phyloP scores from a whole-genome alignment of 495 filamentous ascomycete genomes.

The Penicillium salamii region DNA sequence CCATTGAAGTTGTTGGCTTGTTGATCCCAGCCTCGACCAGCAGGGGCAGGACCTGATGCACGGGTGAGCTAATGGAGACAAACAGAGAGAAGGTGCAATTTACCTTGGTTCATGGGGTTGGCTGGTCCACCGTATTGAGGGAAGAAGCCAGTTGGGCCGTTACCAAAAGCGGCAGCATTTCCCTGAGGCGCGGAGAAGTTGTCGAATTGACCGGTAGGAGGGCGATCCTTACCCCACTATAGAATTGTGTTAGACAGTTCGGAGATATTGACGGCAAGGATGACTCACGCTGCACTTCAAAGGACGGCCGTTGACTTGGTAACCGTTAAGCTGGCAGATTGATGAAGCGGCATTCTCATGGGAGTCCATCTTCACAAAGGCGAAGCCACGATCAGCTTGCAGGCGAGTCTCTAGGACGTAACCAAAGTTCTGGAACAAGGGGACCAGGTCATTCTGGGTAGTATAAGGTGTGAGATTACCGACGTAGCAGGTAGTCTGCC shows the following conservation, averaged over 20 bases:
- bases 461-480: conserved; percentile 98
- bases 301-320: conserved; percentile 95
- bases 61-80: conserved; percentile 15
- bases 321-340: conserved; percentile 94
- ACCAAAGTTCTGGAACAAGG: conserved; percentile 97
- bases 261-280: neutral
- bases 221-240: conserved; percentile 99
- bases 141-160: conserved; percentile 81
- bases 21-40: conserved; percentile 61
- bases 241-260: conserved; percentile 24
- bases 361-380: conserved; percentile 98
- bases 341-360: conserved; percentile 98
- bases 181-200: conserved; percentile 70
- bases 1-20: conserved; percentile 57
- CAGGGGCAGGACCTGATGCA: conserved; percentile 54
- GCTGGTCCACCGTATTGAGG: conserved; percentile 79
- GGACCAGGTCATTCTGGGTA: conserved; percentile 89
- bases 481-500: conserved; percentile 99
- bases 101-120: conserved; percentile 70
- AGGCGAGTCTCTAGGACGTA: conserved; percentile 96
- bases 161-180: conserved; percentile 57
- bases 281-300: conserved; percentile 94
- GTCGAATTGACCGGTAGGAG: conserved; percentile 78
- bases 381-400: conserved; percentile 96
- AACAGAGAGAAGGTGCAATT: conserved; percentile 25